Conservation (phyloP, 2,329 filamentous ascomycete genomes). For the Chaetomiaceae sp. region DNA sequence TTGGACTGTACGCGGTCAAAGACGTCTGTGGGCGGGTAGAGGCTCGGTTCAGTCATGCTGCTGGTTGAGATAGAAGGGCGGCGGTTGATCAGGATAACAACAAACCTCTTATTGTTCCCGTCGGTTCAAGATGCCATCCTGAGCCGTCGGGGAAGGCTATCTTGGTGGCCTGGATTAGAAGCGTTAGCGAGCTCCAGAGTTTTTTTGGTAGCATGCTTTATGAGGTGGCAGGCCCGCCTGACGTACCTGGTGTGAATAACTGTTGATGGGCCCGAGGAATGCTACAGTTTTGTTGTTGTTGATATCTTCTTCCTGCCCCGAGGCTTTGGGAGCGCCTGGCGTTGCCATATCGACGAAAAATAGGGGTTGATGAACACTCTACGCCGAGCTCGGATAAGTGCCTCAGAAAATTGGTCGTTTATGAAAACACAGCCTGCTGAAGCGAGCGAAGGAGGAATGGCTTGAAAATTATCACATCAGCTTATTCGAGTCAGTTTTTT, state of each 20-base stretch:
- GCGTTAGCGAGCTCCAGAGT: too few species aligned
- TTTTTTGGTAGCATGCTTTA: too few species aligned
- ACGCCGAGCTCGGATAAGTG: not conserved
- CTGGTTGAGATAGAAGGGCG: too few species aligned
- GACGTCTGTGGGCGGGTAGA: slow-evolving; percentile 56
- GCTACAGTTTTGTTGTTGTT: slow-evolving; percentile 20
- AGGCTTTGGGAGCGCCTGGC: not conserved
- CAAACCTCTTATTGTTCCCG: slow-evolving; percentile 49
- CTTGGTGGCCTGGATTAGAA: slow-evolving; percentile 30
- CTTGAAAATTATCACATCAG: too few species aligned
- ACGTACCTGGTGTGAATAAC: slow-evolving; percentile 29
- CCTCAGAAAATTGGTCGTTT: too few species aligned
- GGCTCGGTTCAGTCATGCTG: too few species aligned
- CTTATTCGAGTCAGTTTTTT: too few species aligned
- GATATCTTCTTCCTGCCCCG: not conserved
- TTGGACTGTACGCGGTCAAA: slow-evolving; percentile 72
- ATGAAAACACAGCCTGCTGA: too few species aligned
- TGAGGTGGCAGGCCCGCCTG: too few species aligned
- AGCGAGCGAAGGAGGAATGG: too few species aligned
- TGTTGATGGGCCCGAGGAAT: slow-evolving; percentile 27
- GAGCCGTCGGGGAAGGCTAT: slow-evolving; percentile 44
- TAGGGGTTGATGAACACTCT: not conserved
- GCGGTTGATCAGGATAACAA: too few species aligned
- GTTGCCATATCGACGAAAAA: not conserved
- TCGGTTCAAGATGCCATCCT: slow-evolving; percentile 47